A percentile compares a stretch with the other conserved stretches of the same genome.
Conservation (phyloP, 1,284 basidiomycete genomes). For the Ceratobasidium sp. region DNA sequence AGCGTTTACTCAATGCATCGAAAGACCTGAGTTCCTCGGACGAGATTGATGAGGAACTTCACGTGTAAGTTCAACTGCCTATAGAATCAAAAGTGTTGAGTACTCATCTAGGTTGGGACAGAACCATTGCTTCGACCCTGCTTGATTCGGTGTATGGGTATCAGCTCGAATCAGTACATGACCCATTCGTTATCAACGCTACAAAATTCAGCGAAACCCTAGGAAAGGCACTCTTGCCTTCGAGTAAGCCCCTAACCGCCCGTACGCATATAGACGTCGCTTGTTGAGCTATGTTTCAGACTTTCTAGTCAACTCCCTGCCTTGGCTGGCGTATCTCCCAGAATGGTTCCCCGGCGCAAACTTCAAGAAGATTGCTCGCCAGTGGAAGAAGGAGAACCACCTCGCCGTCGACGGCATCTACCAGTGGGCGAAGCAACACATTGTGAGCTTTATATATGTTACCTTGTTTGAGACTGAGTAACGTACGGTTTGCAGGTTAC, state of each 20-base stretch:
- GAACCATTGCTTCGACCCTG: conserved; percentile 16
- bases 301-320: conserved; percentile 26
- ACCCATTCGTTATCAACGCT: conserved; percentile 8
- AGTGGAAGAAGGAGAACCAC: conserved; percentile 23
- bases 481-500: neutral
- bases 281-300: neutral
- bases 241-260: conserved; percentile 7
- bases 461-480: neutral
- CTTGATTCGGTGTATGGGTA: conserved; percentile 22
- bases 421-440: conserved; percentile 19
- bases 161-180: conserved; percentile 11
- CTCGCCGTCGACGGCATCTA: neutral
- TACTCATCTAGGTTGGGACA: neutral
- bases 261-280: neutral
- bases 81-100: neutral
- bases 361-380: neutral
- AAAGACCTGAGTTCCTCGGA: neutral
- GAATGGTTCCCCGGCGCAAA: conserved; percentile 19
- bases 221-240: neutral
- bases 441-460: conserved; percentile 1
- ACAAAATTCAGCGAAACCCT: conserved; percentile 4
- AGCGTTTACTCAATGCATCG: conserved; percentile 9
- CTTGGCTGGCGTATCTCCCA: conserved; percentile 16
- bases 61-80: neutral
- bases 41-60: neutral